Evolutionary conservation across 352 stramenopile species (phyloP), one percentile per base, ranked within the genome.

Genomic region (Phytophthora sp.): DNA sequence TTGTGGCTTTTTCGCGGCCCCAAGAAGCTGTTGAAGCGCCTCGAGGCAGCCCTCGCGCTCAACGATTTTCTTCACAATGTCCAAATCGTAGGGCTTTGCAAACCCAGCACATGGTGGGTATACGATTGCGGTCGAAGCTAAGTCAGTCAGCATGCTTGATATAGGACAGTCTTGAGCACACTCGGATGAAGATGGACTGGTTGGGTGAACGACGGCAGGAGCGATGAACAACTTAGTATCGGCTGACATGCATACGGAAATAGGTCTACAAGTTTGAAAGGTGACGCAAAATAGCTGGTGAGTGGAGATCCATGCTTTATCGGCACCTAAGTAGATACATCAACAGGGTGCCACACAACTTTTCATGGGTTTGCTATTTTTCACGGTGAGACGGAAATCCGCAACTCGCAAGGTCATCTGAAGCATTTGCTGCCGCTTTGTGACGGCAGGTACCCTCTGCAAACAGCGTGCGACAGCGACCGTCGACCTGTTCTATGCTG

Each of bases 31-130:
- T 31, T 86, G 53, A 13, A 95, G 61, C 3, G 86, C 81, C 61
- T 95, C 86, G 36, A 95, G 50, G 46, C 86, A 95, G 13, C 84
- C 84, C 50, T 95, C 86, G 3, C 86, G 82, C 71, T 94, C 86
- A 2, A 93, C 84, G 38, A 94, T 91, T 71, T 83, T 88, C 44
- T 81, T 83, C 49, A 92, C 76, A 44, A 93, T 82, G 15, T 79
- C 77, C 30, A 92, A 51, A 31, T 94, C 82, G 31, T 76, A 57
- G 15, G 65, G 74, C 42, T 73, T 77, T 62, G 73, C 74, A 36
- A 78, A 82, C 27, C 68, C 54, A n/a, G 61, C 49, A 12, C 61
- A 74, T n/a, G 60, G 66, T 36, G 66, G 66, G 6, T 67, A 73
- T 20, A 82, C 70, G 23, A 77, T 57, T 45, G 62, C 8, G 7